Percentiles rank a stretch among this genome's conserved stretches.
Conservation (phyloP, 139 green algal species). For the Chlamydomonas schloesseri region DNA sequence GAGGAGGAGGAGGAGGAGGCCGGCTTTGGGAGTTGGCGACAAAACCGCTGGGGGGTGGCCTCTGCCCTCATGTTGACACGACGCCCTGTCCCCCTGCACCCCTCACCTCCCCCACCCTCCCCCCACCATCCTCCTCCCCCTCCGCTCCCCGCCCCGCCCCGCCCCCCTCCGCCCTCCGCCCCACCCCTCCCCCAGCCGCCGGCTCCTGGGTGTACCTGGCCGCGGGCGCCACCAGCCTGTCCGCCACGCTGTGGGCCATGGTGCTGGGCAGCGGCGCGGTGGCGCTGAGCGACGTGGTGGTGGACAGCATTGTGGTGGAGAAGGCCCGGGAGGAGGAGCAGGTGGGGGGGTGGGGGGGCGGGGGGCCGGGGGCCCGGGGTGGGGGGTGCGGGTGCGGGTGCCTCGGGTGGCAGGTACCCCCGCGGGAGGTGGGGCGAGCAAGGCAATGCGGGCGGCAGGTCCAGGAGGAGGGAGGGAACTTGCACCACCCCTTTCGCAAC, state of each 20-base stretch:
- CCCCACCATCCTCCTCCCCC: not conserved
- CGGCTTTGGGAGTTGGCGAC: too few relatives aligned
- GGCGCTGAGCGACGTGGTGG: constrained; percentile 89
- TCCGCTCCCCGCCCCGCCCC: too few relatives aligned
- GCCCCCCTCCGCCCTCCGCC: too few relatives aligned
- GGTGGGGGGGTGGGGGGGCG: constrained; percentile 35
- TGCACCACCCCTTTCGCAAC: too few relatives aligned
- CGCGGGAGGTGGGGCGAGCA: too few relatives aligned
- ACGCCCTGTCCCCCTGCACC: not conserved
- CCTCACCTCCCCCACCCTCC: not conserved
- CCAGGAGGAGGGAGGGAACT: too few relatives aligned
- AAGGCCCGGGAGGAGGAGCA: constrained; percentile 51
- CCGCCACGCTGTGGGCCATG: not conserved
- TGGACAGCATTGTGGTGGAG: constrained; percentile 97
- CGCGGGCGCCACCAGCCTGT: not conserved
- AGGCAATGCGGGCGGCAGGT: too few relatives aligned
- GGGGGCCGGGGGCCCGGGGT: not conserved
- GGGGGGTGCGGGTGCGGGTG: not conserved
- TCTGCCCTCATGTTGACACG: too few relatives aligned
- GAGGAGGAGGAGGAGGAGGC: too few relatives aligned
- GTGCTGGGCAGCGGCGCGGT: constrained; percentile 4
- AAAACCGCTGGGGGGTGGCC: too few relatives aligned
- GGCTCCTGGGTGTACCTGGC: constrained; percentile 8
- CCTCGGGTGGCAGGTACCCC: too few relatives aligned
- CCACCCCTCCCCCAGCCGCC: constrained; percentile 51